Conservation (phyloP, 768 basidiomycete genomes). For the Xerocomus potaroensis region DNA sequence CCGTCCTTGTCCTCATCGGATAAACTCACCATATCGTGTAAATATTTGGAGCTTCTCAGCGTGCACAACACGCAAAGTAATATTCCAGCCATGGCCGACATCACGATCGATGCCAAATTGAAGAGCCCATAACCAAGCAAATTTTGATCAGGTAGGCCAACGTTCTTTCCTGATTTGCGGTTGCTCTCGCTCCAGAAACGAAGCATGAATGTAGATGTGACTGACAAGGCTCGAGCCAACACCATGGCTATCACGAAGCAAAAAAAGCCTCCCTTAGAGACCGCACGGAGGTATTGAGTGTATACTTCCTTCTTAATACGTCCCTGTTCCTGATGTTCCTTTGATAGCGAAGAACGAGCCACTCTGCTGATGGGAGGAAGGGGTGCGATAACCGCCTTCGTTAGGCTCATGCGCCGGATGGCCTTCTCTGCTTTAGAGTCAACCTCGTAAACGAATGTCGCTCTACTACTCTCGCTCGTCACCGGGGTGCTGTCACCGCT, state of each 20-base stretch:
- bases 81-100: background rate
- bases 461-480: slow-evolving; percentile 18
- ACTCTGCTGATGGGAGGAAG: slow-evolving; percentile 36
- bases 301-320: slow-evolving; percentile 78
- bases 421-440: slow-evolving; percentile 50
- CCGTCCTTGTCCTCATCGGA: background rate
- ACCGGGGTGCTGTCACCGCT: slow-evolving; percentile 15
- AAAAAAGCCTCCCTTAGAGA: slow-evolving; percentile 43
- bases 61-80: background rate
- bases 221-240: background rate
- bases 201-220: background rate
- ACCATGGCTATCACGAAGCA: background rate
- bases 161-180: background rate
- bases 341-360: slow-evolving; percentile 45
- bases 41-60: background rate
- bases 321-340: slow-evolving; percentile 78
- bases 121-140: background rate
- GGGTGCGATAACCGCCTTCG: slow-evolving; percentile 49
- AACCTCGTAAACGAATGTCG: slow-evolving; percentile 23
- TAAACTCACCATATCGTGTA: background rate
- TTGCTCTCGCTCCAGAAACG: background rate
- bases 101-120: background rate
- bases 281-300: slow-evolving; percentile 69
- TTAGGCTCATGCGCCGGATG: slow-evolving; percentile 52
- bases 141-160: background rate